A percentile compares a stretch with the other conserved stretches of the same genome.
phyloP scores from a whole-genome alignment of 768 basidiomycete genomes.

The Amanita exitialis region DNA sequence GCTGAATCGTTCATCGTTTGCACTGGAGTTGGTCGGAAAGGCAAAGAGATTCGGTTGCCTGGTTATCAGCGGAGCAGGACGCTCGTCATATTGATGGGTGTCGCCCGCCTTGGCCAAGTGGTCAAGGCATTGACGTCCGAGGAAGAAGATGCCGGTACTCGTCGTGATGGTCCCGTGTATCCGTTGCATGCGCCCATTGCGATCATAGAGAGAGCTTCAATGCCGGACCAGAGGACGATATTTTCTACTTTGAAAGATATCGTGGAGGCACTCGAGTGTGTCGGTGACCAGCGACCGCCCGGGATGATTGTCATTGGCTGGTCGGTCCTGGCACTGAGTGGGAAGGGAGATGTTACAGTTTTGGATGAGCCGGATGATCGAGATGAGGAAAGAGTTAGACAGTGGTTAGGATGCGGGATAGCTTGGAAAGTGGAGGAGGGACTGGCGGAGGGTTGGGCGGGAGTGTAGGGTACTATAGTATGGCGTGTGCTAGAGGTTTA shows the following conservation, averaged over 20 bases:
- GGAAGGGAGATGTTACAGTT: constrained; percentile 57
- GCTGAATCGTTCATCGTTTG: constrained; percentile 85
- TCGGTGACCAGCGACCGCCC: constrained; percentile 85
- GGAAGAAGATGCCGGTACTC: constrained; percentile 8
- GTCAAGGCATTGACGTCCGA: constrained; percentile 43
- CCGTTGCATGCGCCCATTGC: constrained; percentile 78
- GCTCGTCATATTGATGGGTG: constrained; percentile 88
- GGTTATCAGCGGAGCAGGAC: constrained; percentile 79
- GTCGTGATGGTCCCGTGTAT: constrained; percentile 42
- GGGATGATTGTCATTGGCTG: constrained; percentile 97
- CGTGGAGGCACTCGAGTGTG: constrained; percentile 55
- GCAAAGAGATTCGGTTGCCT: constrained; percentile 76
- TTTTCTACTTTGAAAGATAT: constrained; percentile 69
- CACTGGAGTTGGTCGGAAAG: constrained; percentile 86
- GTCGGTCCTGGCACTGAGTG: constrained; percentile 74
- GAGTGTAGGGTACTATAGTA: too few relatives aligned
- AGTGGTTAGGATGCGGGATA: constrained; percentile 48
- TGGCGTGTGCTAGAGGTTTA: too few relatives aligned
- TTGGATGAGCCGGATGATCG: constrained; percentile 37
- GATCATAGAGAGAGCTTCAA: constrained; percentile 90
- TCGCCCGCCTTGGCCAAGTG: constrained; percentile 72
- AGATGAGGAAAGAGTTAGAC: constrained; percentile 37
- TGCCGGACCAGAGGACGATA: constrained; percentile 85
- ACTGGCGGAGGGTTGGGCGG: constrained; percentile 32
- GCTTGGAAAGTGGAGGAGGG: constrained; percentile 61